Percentiles rank a stretch among this genome's conserved stretches.
Conservation (phyloP, 352 stramenopile genomes). For the Vaucheria bursata region DNA sequence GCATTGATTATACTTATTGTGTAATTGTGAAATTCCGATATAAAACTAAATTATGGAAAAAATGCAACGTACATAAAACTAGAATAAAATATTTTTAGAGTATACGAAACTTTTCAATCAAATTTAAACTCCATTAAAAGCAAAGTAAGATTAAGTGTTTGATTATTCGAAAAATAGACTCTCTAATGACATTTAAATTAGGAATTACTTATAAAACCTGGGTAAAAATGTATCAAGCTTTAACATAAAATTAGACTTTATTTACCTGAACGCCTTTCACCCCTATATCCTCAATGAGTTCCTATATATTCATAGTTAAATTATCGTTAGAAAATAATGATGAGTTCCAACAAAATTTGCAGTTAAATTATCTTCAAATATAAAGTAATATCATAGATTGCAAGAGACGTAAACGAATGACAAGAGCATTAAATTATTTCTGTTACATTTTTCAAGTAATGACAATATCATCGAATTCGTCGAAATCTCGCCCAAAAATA, state of each 20-base stretch:
- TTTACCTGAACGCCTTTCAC: slow-evolving; percentile 75
- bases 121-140: not conserved
- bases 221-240: not conserved
- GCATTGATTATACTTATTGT: too few species aligned
- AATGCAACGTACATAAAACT: too few species aligned
- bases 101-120: not conserved
- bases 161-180: not conserved
- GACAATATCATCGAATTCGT: not conserved
- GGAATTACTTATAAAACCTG: not conserved
- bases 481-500: not conserved
- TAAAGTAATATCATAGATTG: not conserved
- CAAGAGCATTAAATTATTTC: not conserved
- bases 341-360: not conserved
- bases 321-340: not conserved
- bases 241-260: not conserved
- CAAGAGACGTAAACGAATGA: not conserved
- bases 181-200: not conserved
- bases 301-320: slow-evolving; percentile 2
- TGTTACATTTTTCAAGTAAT: not conserved
- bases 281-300: slow-evolving; percentile 84
- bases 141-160: not conserved
- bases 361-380: not conserved
- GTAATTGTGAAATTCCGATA: too few species aligned
- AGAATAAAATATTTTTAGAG: not conserved
- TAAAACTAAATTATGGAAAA: too few species aligned